Evolutionary conservation across 768 basidiomycete genomes (phyloP).

Genomic region (Suillus ampliporus): DNA sequence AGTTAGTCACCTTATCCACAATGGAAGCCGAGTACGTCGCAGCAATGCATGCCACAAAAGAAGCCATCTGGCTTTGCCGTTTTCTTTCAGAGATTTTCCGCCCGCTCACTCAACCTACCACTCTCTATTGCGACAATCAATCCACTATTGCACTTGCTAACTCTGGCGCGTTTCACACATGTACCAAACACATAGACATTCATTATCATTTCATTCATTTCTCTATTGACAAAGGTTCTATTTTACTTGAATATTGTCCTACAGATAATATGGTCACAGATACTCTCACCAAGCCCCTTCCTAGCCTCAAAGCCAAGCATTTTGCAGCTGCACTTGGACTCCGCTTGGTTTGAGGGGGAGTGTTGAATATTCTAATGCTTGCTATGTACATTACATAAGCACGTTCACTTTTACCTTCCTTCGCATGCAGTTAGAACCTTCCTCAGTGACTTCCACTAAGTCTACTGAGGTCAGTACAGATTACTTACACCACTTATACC

Average conservation of each 20-base stretch:
- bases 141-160: not conserved
- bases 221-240: too few relatives aligned
- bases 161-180: not conserved
- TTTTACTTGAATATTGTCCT: slow-evolving; percentile 5
- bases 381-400: too few relatives aligned
- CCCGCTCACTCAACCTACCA: slow-evolving; percentile 16
- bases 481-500: too few relatives aligned
- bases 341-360: too few relatives aligned
- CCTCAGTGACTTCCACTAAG: too few relatives aligned
- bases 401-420: too few relatives aligned
- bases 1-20: slow-evolving; percentile 31
- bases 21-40: slow-evolving; percentile 50
- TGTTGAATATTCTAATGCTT: too few relatives aligned
- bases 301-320: too few relatives aligned
- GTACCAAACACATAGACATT: slow-evolving; percentile 6
- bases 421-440: too few relatives aligned
- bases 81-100: slow-evolving; percentile 28
- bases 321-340: too few relatives aligned
- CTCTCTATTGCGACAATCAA: slow-evolving; percentile 14
- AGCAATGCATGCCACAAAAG: slow-evolving; percentile 28
- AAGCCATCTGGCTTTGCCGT: slow-evolving; percentile 30
- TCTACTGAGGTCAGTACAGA: too few relatives aligned
- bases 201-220: not conserved
- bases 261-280: slow-evolving; percentile 29
- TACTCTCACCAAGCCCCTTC: too few relatives aligned